Evolutionary conservation across 495 filamentous ascomycete genomes (phyloP), one percentile per base, ranked within the genome.

Genomic region (Penicillium simplicissimum): DNA sequence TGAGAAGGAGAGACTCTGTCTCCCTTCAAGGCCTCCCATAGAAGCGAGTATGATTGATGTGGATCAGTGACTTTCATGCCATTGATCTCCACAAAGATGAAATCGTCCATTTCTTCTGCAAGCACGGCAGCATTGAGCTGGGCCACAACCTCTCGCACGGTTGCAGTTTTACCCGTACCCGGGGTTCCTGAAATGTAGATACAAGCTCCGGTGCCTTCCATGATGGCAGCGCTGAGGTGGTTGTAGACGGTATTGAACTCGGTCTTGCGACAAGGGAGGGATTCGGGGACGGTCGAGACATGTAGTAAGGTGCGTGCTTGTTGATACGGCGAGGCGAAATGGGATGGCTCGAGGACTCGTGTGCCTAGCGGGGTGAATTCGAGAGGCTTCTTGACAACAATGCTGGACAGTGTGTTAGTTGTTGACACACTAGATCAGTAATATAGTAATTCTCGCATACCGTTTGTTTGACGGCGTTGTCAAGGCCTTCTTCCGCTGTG

Each of bases 121-220:
- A 84, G 81, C 6, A 98, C 95, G 1, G 92, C 87, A 5, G 84
- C 84, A 61, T 97, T 93, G 10, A 99, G 84, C 72, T 92, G 90
- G 17, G 90, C 87, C 8, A 98, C 88, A 3, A 97, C 95, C 75
- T 98, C 96, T 58, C 96, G 90, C 9, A 99, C 94, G 0, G 96
- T 99, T 28, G 96, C 96, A 8, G 96, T 99, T 71, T 99, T 99
- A 55, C 96, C 96, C 0, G 96, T 99, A n/a, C 96, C 96, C 0
- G 96, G 96, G 0, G 93, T 97, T 40, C 96, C 96, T n/a, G 96
- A 97, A 57, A 99, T 98, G 77, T 99, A 99, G 70, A 99, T 97
- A 73, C 96, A 99, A 5, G 92, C 86, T 8, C 96, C 96, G 5
- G 90, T 89, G 38, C 93, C 96, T 60, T 96, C 93, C 52, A 90